Evolutionary conservation across 257 asterid genomes (phyloP).

Genomic region (Fraxinus anomala): DNA sequence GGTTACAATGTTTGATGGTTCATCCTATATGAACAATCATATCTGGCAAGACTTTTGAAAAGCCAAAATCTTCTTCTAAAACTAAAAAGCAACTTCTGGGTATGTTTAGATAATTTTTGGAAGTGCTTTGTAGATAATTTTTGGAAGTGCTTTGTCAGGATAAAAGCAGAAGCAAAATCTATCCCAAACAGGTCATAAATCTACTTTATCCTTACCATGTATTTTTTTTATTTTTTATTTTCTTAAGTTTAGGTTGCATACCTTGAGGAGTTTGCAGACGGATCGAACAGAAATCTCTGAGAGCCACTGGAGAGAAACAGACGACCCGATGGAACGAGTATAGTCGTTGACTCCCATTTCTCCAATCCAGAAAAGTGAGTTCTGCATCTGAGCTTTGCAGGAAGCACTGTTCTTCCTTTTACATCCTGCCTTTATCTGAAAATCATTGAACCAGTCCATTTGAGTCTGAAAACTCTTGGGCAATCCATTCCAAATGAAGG

Average conservation of each 20-base stretch:
- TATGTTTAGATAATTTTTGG: no score
- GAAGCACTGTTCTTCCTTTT: conserved; percentile 14
- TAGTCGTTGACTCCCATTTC: conserved; percentile 46
- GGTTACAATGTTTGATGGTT: neutral
- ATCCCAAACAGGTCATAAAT: neutral
- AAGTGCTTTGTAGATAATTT: no score
- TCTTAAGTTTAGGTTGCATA: neutral
- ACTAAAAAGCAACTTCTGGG: no score
- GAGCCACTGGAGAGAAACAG: conserved; percentile 30
- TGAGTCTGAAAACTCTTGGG: conserved; percentile 45
- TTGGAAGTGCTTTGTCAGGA: neutral
- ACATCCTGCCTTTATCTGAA: conserved; percentile 26
- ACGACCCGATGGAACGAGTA: conserved; percentile 27
- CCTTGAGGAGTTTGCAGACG: conserved; percentile 40
- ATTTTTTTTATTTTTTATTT: neutral
- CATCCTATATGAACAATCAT: neutral
- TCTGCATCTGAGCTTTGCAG: conserved; percentile 36
- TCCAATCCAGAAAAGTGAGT: conserved; percentile 56
- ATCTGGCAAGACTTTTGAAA: no score
- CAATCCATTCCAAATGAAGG: conserved; percentile 33
- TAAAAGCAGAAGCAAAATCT: no score
- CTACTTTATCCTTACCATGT: neutral
- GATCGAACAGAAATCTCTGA: conserved; percentile 32
- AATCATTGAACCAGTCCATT: conserved; percentile 46
- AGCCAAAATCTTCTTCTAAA: no score